These are phyloP conservation scores for Lodderomyces pseudojiufengensis DNA, from an alignment of 1,139 yeast species.

Conservation along the genomic window DNA sequence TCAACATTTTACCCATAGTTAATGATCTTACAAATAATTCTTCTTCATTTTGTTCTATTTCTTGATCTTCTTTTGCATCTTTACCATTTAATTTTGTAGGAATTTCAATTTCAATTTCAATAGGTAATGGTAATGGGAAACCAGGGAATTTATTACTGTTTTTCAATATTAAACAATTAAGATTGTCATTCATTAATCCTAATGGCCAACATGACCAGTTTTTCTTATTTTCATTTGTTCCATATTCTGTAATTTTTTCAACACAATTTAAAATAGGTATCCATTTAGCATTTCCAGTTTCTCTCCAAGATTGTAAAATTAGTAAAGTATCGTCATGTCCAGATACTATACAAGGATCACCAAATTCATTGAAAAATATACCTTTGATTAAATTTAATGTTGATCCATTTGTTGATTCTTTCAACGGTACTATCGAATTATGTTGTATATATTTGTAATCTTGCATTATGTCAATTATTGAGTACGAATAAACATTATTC, in stretches of 20 bases:
- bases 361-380: conserved; percentile 76
- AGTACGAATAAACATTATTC: conserved; percentile 29
- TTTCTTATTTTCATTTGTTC: conserved; percentile 43
- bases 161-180: conserved; percentile 72
- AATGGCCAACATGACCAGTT: conserved; percentile 82
- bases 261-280: conserved; percentile 74
- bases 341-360: conserved; percentile 85
- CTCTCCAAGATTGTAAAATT: conserved; percentile 75
- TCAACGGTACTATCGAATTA: conserved; percentile 37
- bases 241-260: conserved; percentile 51
- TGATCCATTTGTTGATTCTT: conserved; percentile 10
- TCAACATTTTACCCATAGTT: conserved; percentile 48
- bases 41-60: conserved; percentile 31
- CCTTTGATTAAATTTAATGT: conserved; percentile 46
- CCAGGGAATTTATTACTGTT: conserved; percentile 53
- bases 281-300: conserved; percentile 76
- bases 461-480: conserved; percentile 34
- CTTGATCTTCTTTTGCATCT: conserved; percentile 13
- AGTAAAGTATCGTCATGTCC: conserved; percentile 65
- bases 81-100: conserved; percentile 43
- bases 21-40: conserved; percentile 43
- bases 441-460: conserved; percentile 41
- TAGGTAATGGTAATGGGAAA: conserved; percentile 80
- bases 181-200: conserved; percentile 65
- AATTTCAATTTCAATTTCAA: conserved; percentile 66